Conservation (phyloP, 1,139 yeast species). For the Pichia norvegensis region DNA sequence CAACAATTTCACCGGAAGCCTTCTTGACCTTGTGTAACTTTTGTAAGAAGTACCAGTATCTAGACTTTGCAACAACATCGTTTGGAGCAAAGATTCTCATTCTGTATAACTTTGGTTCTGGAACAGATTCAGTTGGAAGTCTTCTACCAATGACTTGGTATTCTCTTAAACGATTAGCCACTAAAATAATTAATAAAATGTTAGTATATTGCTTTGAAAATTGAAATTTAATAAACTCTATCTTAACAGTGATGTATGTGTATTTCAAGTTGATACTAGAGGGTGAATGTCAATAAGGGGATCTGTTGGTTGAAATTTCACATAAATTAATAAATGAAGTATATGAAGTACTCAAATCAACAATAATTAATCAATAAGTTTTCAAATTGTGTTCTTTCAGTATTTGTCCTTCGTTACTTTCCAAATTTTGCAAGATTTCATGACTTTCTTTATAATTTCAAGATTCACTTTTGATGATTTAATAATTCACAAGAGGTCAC, state of each 20-base stretch:
- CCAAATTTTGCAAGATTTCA: too few relatives aligned
- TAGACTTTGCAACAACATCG: conserved; percentile 98
- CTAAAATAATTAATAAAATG: conserved; percentile 8
- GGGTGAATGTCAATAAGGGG: too few relatives aligned
- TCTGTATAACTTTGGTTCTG: conserved; percentile 99
- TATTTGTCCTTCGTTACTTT: too few relatives aligned
- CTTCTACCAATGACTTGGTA: conserved; percentile 99
- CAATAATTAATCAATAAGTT: too few relatives aligned
- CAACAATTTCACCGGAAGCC: conserved; percentile 98
- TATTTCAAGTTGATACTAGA: too few relatives aligned
- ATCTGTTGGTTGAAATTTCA: too few relatives aligned
- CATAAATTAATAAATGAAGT: too few relatives aligned
- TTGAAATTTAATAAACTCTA: background rate
- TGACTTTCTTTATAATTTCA: too few relatives aligned
- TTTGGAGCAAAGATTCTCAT: conserved; percentile 99
- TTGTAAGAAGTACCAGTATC: conserved; percentile 99
- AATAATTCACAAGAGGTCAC: background rate
- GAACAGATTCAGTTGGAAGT: conserved; percentile 97
- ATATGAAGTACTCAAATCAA: too few relatives aligned
- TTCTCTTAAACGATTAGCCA: conserved; percentile 76
- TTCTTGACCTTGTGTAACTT: conserved; percentile 99
- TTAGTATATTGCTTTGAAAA: conserved; percentile 6
- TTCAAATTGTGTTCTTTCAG: too few relatives aligned
- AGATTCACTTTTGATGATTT: too few relatives aligned
- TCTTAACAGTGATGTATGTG: background rate